These are phyloP conservation scores for Xylariaceae sp. DNA, from an alignment of 2,329 filamentous ascomycete species.

Conservation along the genomic window DNA sequence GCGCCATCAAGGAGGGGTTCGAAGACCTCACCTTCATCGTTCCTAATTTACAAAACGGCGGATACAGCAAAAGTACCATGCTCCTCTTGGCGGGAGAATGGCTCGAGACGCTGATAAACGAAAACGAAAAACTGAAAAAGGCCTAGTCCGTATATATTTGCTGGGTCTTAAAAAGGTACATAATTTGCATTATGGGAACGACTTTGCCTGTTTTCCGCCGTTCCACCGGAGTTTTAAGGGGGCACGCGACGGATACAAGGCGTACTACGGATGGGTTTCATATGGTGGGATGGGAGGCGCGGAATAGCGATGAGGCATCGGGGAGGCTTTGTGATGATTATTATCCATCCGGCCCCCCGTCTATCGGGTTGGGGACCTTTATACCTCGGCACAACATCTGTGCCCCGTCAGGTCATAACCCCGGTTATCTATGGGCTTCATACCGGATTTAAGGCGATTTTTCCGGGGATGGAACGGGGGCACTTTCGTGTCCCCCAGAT, in stretches of 20 bases:
- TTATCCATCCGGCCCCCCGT: background rate
- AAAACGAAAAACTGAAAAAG: slow-evolving; percentile 55
- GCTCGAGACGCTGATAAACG: slow-evolving; percentile 65
- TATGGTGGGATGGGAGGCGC: background rate
- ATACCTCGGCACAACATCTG: background rate
- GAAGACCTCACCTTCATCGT: slow-evolving; percentile 73
- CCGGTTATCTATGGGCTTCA: background rate
- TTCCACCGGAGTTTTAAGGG: slow-evolving; percentile 10
- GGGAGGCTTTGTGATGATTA: background rate
- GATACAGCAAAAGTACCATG: slow-evolving; percentile 78
- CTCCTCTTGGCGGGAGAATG: slow-evolving; percentile 71
- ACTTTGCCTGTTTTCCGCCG: background rate
- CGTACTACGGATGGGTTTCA: background rate
- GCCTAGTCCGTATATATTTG: slow-evolving; percentile 9
- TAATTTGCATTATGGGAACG: background rate
- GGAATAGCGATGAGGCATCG: background rate
- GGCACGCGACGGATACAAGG: slow-evolving; percentile 1
- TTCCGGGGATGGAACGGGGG: no score
- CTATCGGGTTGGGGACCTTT: slow-evolving; percentile 2
- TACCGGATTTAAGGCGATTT: no score
- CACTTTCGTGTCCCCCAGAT: no score
- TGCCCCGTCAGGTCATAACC: slow-evolving; percentile 11
- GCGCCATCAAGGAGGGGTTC: slow-evolving; percentile 71
- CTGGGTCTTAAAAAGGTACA: background rate
- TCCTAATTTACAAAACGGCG: slow-evolving; percentile 65